Evolutionary conservation across 2,329 filamentous ascomycete genomes (phyloP).

Genomic region (Rachicladosporium sp.): DNA sequence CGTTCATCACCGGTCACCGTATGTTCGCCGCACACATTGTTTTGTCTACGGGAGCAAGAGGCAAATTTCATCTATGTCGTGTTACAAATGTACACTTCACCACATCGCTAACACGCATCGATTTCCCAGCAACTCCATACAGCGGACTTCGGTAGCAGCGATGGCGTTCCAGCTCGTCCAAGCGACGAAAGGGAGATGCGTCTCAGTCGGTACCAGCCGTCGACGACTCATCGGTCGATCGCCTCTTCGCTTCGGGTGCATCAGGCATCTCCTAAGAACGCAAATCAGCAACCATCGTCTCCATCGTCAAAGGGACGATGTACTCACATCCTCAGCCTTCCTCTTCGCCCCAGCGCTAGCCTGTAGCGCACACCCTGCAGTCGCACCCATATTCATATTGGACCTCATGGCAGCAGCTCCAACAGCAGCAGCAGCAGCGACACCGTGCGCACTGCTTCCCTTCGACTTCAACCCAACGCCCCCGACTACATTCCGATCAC

Average conservation of each 20-base stretch:
- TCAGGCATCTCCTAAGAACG: conserved; percentile 1
- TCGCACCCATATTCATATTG: conserved; percentile 1
- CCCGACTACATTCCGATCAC: conserved; percentile 21
- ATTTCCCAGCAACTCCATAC: too few relatives aligned
- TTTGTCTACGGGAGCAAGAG: too few relatives aligned
- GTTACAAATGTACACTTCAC: too few relatives aligned
- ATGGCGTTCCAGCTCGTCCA: too few relatives aligned
- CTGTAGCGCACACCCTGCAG: not conserved
- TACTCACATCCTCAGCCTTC: conserved; percentile 15
- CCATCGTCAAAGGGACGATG: not conserved
- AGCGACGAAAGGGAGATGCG: too few relatives aligned
- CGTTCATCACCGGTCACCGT: too few relatives aligned
- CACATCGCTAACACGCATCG: too few relatives aligned
- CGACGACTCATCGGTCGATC: not conserved
- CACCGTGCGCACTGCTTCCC: not conserved
- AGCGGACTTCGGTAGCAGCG: too few relatives aligned
- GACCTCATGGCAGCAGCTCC: not conserved
- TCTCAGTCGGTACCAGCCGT: too few relatives aligned
- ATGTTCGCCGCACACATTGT: too few relatives aligned
- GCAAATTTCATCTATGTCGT: too few relatives aligned
- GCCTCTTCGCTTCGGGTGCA: conserved; percentile 1
- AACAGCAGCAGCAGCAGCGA: conserved; percentile 2
- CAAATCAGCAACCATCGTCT: not conserved
- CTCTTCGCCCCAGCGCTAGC: conserved; percentile 19
- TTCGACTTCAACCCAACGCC: conserved; percentile 18